Percentiles rank a stretch among this genome's conserved stretches.
Evolutionary conservation across 2,329 filamentous ascomycete species (phyloP).

Genomic region (Penicillium polonicum): DNA sequence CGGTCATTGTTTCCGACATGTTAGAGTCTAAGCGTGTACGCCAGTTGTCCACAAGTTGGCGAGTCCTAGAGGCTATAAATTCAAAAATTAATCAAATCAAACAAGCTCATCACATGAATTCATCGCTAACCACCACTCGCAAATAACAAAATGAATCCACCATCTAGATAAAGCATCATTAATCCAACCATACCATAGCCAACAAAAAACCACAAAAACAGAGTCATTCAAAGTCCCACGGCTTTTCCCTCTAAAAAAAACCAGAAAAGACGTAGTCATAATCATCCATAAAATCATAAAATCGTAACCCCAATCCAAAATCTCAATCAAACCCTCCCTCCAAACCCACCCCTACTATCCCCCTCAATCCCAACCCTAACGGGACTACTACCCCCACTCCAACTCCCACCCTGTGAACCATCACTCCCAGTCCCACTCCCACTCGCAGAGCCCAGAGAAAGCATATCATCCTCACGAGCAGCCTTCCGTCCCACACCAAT

Average conservation of each 20-base stretch:
- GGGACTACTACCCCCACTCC: conserved; percentile 58
- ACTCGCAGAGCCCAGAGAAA: conserved; percentile 33
- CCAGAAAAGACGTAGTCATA: conserved; percentile 18
- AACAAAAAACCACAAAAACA: not conserved
- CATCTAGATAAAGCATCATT: conserved; percentile 10
- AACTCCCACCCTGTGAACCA: conserved; percentile 48
- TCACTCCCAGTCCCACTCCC: conserved; percentile 44
- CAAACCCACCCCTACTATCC: not conserved
- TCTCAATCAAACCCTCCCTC: not conserved
- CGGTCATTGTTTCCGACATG: not conserved
- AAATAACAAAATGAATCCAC: conserved; percentile 9
- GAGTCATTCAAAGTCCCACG: not conserved
- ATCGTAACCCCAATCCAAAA: not conserved
- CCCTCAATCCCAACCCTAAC: conserved; percentile 27
- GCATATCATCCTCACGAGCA: conserved; percentile 50
- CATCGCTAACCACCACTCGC: conserved; percentile 8
- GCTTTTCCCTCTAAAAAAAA: conserved; percentile 17
- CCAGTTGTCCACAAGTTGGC: not conserved
- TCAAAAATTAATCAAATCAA: not conserved
- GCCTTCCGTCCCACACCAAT: conserved; percentile 60
- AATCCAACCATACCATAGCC: not conserved
- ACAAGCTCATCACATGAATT: conserved; percentile 4
- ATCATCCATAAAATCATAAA: conserved; percentile 29
- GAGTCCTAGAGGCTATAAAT: not conserved
- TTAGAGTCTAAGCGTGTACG: too few relatives aligned